Conservation (phyloP, 2,329 filamentous ascomycete species). For the Stagonosporopsis vannaccii region DNA sequence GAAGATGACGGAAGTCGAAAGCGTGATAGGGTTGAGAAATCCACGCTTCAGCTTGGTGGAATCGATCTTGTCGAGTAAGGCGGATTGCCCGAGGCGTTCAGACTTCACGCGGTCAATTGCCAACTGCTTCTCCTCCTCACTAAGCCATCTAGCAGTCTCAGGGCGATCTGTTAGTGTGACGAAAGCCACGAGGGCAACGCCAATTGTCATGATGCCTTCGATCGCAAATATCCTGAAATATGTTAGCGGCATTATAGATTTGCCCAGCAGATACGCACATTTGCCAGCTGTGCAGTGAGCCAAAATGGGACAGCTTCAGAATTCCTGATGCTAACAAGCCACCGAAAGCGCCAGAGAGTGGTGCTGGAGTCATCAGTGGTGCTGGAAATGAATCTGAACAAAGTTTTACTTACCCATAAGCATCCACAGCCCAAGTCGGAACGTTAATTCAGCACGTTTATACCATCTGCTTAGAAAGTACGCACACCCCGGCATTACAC, state of each 20-base stretch:
- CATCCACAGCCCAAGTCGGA: constrained; percentile 70
- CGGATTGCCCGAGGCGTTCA: constrained; percentile 65
- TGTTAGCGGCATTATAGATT: not conserved
- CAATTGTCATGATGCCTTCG: constrained; percentile 68
- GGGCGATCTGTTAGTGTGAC: constrained; percentile 71
- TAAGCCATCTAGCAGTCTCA: constrained; percentile 70
- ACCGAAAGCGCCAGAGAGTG: constrained; percentile 72
- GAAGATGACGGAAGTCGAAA: constrained; percentile 64
- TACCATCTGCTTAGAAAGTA: constrained; percentile 77
- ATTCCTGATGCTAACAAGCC: constrained; percentile 68
- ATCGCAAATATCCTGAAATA: constrained; percentile 64
- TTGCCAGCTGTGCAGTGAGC: constrained; percentile 63
- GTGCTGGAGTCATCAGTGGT: constrained; percentile 46
- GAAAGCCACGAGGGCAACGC: constrained; percentile 64
- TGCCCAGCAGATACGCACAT: constrained; percentile 33
- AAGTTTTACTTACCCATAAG: constrained; percentile 57
- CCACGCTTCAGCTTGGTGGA: constrained; percentile 64
- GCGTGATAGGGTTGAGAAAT: constrained; percentile 66
- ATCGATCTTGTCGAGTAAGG: constrained; percentile 68
- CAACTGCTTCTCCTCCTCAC: constrained; percentile 67
- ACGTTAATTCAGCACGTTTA: constrained; percentile 68
- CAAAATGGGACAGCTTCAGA: constrained; percentile 64
- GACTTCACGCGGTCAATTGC: constrained; percentile 70
- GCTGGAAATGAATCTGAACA: too few relatives aligned
- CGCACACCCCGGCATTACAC: constrained; percentile 73